These are phyloP conservation scores for Sporothrix euskadiensis DNA, from an alignment of 2,329 filamentous ascomycete species.

Conservation along the genomic window DNA sequence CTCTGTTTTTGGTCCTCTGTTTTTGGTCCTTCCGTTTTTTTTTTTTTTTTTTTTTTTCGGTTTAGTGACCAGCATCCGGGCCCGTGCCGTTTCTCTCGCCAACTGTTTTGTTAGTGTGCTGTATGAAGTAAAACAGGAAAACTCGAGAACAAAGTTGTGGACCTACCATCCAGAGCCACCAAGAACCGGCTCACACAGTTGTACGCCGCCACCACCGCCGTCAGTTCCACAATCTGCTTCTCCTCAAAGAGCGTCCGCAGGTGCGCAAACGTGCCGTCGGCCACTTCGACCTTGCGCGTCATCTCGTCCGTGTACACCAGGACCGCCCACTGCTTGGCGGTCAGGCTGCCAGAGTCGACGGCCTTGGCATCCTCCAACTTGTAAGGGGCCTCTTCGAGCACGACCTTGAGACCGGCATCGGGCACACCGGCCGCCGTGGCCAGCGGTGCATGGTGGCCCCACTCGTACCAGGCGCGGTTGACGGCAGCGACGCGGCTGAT, in stretches of 20 bases:
- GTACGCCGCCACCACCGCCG: constrained; percentile 75
- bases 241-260: constrained; percentile 65
- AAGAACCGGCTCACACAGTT: constrained; percentile 84
- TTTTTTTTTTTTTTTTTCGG: background rate
- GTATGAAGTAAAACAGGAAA: background rate
- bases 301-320: constrained; percentile 79
- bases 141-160: background rate
- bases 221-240: constrained; percentile 77
- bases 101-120: constrained; percentile 43
- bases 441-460: constrained; percentile 74
- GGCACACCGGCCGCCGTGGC: constrained; percentile 59
- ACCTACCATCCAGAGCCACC: constrained; percentile 74
- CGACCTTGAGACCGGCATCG: constrained; percentile 50
- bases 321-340: constrained; percentile 65
- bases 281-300: constrained; percentile 71
- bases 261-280: constrained; percentile 65
- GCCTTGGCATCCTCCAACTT: constrained; percentile 28
- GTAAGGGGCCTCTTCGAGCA: constrained; percentile 42
- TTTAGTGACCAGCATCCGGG: constrained; percentile 41
- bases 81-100: constrained; percentile 58
- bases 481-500: constrained; percentile 79
- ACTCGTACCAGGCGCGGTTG: constrained; percentile 84
- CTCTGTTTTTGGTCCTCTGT: background rate
- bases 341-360: constrained; percentile 43
- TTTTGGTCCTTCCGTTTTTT: background rate